A percentile compares a stretch with the other conserved stretches of the same genome.
phyloP scores from a whole-genome alignment of 1,139 yeast species.

The Hyphopichia pseudoburtonii region DNA sequence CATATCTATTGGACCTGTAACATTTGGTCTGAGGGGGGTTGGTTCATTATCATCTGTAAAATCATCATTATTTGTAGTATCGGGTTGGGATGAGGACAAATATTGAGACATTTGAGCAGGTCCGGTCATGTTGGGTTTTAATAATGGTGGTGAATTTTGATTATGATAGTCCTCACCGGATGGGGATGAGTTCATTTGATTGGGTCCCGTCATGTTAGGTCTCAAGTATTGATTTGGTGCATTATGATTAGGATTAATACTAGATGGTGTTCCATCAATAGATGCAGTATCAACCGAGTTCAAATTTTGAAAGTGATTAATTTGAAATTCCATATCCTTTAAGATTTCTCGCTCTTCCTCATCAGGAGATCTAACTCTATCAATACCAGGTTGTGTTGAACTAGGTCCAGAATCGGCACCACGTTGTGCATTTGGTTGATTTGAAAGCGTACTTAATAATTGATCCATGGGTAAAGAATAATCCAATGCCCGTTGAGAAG shows the following conservation, averaged over 20 bases:
- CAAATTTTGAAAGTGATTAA: slow-evolving; percentile 64
- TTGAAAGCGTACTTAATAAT: slow-evolving; percentile 45
- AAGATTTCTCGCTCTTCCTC: slow-evolving; percentile 61
- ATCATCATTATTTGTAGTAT: neutral
- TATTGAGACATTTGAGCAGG: slow-evolving; percentile 47
- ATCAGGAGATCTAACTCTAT: slow-evolving; percentile 24
- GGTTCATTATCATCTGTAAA: slow-evolving; percentile 1
- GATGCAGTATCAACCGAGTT: slow-evolving; percentile 64
- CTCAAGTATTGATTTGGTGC: slow-evolving; percentile 27
- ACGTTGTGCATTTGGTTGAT: neutral
- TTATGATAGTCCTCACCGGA: slow-evolving; percentile 13
- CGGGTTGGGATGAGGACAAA: slow-evolving; percentile 6
- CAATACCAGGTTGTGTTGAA: slow-evolving; percentile 13
- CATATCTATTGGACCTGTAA: slow-evolving; percentile 42
- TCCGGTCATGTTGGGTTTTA: slow-evolving; percentile 58
- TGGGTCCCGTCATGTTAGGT: slow-evolving; percentile 59
- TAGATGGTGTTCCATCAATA: slow-evolving; percentile 55
- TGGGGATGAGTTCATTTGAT: slow-evolving; percentile 35
- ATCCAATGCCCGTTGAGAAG: slow-evolving; percentile 42
- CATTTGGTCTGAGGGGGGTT: slow-evolving; percentile 31
- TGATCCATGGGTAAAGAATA: slow-evolving; percentile 75
- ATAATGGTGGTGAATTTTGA: slow-evolving; percentile 10
- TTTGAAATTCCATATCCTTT: slow-evolving; percentile 65
- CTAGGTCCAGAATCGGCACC: neutral
- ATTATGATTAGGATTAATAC: slow-evolving; percentile 33